Conservation (phyloP, 495 filamentous ascomycete genomes). For the Penicillium herquei region DNA sequence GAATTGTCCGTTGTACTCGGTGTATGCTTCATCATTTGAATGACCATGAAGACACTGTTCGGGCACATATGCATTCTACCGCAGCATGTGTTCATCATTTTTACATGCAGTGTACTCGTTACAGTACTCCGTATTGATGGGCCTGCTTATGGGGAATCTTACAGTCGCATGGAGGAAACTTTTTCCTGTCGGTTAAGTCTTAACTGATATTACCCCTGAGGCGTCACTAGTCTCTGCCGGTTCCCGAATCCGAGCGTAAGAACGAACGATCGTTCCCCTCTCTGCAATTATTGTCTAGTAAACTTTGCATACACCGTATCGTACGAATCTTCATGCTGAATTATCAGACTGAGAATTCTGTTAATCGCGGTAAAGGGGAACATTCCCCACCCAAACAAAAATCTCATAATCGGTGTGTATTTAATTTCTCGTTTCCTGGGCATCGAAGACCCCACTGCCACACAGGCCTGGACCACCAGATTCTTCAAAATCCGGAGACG, state of each 20-base stretch:
- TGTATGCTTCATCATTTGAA: too few species aligned
- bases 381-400: background rate
- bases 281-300: background rate
- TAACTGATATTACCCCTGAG: background rate
- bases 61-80: too few species aligned
- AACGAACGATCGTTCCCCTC: background rate
- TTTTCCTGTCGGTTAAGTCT: background rate
- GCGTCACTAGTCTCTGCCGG: background rate
- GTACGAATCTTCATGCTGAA: too few species aligned
- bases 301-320: too few species aligned
- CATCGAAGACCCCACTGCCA: background rate
- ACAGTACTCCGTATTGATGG: too few species aligned
- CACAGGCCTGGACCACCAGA: constrained; percentile 10
- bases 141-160: background rate
- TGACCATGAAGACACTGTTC: too few species aligned
- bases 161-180: too few species aligned
- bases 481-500: background rate
- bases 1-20: background rate
- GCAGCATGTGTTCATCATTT: too few species aligned
- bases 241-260: background rate
- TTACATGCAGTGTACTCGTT: too few species aligned
- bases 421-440: background rate
- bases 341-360: too few species aligned
- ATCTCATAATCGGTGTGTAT: constrained; percentile 2
- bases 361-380: background rate